Conservation (phyloP, 2,329 filamentous ascomycete species). For the Rutstroemia sp. region DNA sequence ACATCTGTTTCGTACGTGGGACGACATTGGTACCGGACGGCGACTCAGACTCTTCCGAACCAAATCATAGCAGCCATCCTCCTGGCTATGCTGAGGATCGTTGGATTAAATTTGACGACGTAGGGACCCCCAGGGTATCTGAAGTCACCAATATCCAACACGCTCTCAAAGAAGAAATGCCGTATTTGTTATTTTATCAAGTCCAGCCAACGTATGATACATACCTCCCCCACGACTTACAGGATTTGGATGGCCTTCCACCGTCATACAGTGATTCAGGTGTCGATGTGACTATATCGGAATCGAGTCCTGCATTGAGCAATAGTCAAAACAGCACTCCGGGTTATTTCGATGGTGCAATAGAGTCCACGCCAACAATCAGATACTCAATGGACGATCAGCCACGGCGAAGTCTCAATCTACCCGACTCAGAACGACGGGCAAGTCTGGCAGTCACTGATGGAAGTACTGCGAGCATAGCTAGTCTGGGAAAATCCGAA, state of each 20-base stretch:
- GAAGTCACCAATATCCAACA: conserved; percentile 66
- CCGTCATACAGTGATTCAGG: conserved; percentile 49
- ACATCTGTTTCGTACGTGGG: conserved; percentile 77
- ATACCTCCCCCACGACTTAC: conserved; percentile 14
- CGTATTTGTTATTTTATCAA: conserved; percentile 93
- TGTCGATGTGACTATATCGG: conserved; percentile 16
- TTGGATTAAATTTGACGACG: conserved; percentile 91
- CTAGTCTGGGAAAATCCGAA: conserved; percentile 31
- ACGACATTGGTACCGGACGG: conserved; percentile 55
- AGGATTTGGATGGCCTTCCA: conserved; percentile 35
- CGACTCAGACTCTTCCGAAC: conserved; percentile 46
- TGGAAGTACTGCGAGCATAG: conserved; percentile 29
- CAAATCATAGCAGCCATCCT: conserved; percentile 37
- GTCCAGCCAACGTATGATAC: conserved; percentile 75
- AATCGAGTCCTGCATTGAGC: neutral
- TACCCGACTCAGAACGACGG: conserved; percentile 39
- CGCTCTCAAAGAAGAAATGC: conserved; percentile 77
- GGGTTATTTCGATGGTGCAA: conserved; percentile 36
- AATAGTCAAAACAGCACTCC: neutral
- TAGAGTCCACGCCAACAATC: conserved; percentile 37
- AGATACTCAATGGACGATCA: conserved; percentile 51
- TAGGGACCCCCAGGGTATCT: conserved; percentile 62
- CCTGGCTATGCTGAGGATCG: conserved; percentile 63
- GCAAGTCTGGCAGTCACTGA: conserved; percentile 46
- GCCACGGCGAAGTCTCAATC: conserved; percentile 39